phyloP scores from a whole-genome alignment of 768 basidiomycete species.

The Holtermanniella nyarrowii region DNA sequence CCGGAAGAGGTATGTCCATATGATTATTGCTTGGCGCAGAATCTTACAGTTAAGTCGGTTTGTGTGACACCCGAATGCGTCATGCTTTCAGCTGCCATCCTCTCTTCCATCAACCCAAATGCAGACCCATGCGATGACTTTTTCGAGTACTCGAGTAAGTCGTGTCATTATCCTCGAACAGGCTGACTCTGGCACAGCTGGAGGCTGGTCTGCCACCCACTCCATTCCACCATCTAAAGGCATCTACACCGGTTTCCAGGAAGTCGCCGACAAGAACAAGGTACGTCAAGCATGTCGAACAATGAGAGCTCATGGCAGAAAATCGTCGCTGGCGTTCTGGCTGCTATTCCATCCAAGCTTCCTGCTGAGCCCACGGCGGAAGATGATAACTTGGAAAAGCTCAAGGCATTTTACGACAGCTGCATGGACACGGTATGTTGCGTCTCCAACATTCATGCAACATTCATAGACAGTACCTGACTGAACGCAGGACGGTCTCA shows the following conservation, averaged over 20 bases:
- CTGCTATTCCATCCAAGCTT: conserved; percentile 38
- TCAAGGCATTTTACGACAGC: conserved; percentile 57
- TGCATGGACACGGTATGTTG: conserved; percentile 61
- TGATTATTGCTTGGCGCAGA: not conserved
- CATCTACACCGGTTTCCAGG: conserved; percentile 60
- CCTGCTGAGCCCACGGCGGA: conserved; percentile 47
- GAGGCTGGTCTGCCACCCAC: conserved; percentile 74
- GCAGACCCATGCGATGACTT: conserved; percentile 94
- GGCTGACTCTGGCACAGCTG: conserved; percentile 47
- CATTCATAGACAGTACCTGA: not conserved
- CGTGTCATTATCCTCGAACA: not conserved
- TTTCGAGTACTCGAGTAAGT: conserved; percentile 82
- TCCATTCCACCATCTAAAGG: conserved; percentile 81
- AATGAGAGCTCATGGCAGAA: conserved; percentile 47
- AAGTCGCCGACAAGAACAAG: conserved; percentile 60
- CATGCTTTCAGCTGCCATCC: conserved; percentile 65
- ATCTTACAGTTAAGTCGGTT: conserved; percentile 44
- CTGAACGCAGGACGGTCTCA: conserved; percentile 46
- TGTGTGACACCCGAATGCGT: conserved; percentile 77
- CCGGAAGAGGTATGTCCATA: conserved; percentile 18
- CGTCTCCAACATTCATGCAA: not conserved
- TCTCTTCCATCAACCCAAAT: conserved; percentile 65
- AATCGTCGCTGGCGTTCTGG: conserved; percentile 62
- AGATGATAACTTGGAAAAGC: conserved; percentile 45
- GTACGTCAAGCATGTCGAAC: not conserved